These are phyloP conservation scores for Glonium stellatum DNA, from an alignment of 495 filamentous ascomycete genomes.

Conservation along the genomic window DNA sequence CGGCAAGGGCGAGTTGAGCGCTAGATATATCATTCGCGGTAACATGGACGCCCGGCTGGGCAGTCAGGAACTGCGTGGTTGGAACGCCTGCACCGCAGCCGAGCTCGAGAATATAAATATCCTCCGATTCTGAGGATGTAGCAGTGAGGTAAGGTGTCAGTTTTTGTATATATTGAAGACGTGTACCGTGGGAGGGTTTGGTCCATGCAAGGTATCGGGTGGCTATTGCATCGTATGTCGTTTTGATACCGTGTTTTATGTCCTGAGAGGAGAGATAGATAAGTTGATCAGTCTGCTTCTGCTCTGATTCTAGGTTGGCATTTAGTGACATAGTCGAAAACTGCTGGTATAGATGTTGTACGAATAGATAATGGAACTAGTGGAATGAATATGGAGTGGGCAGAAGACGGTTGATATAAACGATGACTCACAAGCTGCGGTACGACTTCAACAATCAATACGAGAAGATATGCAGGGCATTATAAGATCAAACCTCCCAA, in stretches of 20 bases:
- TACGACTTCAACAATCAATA: too few species aligned
- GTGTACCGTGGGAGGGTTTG: slow-evolving; percentile 21
- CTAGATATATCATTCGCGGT: slow-evolving; percentile 40
- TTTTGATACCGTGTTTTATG: slow-evolving; percentile 23
- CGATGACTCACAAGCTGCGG: too few species aligned
- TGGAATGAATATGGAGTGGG: too few species aligned
- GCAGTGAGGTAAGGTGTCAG: slow-evolving; percentile 27
- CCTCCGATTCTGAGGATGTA: slow-evolving; percentile 2
- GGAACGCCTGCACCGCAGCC: slow-evolving; percentile 42
- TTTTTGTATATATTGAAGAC: slow-evolving; percentile 32
- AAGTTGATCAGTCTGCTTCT: not conserved
- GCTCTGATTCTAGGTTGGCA: too few species aligned
- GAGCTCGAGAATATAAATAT: slow-evolving; percentile 34
- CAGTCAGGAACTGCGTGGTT: slow-evolving; percentile 30
- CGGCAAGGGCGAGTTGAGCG: slow-evolving; percentile 36
- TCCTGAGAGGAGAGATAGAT: not conserved
- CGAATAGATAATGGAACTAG: too few species aligned
- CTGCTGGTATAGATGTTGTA: too few species aligned
- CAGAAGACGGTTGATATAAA: too few species aligned
- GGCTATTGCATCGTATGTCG: slow-evolving; percentile 41
- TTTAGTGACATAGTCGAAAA: too few species aligned
- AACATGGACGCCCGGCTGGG: slow-evolving; percentile 16
- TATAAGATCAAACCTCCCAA: too few species aligned
- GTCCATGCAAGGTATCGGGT: slow-evolving; percentile 39
- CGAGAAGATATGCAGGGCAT: too few species aligned